phyloP scores from a whole-genome alignment of 1,284 basidiomycete species.

The Fomitopsis pinicola region DNA sequence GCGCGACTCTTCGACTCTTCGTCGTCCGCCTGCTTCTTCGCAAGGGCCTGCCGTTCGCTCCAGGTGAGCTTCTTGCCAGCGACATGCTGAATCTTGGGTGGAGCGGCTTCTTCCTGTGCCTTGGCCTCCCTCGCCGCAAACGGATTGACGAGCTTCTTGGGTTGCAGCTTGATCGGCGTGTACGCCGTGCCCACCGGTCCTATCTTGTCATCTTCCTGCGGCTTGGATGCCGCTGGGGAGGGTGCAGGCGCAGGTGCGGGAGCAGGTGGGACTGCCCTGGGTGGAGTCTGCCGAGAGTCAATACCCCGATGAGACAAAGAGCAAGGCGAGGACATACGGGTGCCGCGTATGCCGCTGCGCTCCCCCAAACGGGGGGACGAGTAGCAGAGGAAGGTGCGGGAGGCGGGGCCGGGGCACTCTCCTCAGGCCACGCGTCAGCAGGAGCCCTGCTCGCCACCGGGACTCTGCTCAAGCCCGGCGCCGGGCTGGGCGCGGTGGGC shows the following conservation, averaged over 20 bases:
- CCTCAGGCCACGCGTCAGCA: slow-evolving; percentile 57
- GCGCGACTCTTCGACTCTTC: slow-evolving; percentile 70
- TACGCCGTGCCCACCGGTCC: slow-evolving; percentile 83
- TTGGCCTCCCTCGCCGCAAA: slow-evolving; percentile 63
- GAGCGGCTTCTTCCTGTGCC: slow-evolving; percentile 26
- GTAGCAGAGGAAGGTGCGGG: slow-evolving; percentile 45
- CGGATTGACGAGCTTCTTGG: slow-evolving; percentile 83
- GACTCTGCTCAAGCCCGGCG: slow-evolving; percentile 25
- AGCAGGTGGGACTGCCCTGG: slow-evolving; percentile 20
- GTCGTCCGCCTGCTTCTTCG: slow-evolving; percentile 80
- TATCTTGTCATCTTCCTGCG: slow-evolving; percentile 74
- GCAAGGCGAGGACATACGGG: not conserved
- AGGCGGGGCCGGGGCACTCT: slow-evolving; percentile 31
- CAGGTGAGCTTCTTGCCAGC: slow-evolving; percentile 78
- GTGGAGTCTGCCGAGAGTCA: not conserved
- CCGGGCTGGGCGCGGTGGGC: slow-evolving; percentile 37
- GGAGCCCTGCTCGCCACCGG: slow-evolving; percentile 31
- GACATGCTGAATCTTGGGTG: slow-evolving; percentile 18
- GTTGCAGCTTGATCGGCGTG: slow-evolving; percentile 82
- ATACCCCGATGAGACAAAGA: not conserved
- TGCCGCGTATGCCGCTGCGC: slow-evolving; percentile 15
- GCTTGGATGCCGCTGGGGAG: slow-evolving; percentile 57
- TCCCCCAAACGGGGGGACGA: slow-evolving; percentile 34
- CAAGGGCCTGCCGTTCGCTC: slow-evolving; percentile 84
- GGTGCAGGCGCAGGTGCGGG: slow-evolving; percentile 34